Evolutionary conservation across 1,284 basidiomycete species (phyloP).

Genomic region (Mrakiaceae sp.): DNA sequence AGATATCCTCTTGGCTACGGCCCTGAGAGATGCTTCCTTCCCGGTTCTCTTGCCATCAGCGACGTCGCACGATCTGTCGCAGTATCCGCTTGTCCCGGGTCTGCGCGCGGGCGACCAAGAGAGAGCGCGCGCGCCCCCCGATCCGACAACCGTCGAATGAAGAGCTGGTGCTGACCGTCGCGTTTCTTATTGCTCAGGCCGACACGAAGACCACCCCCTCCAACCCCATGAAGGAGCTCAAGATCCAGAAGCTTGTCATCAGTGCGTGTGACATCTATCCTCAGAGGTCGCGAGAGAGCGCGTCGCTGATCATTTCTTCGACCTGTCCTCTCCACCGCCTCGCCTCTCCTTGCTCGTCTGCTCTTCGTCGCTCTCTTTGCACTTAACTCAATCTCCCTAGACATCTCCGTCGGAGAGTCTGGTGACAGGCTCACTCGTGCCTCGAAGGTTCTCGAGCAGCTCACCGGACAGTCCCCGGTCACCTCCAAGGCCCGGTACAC

Average conservation of each 20-base stretch:
- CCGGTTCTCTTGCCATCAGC: no score
- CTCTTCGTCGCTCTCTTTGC: background rate
- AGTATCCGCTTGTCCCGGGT: no score
- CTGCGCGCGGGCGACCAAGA: no score
- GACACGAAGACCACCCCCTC: slow-evolving; percentile 77
- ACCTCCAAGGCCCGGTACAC: slow-evolving; percentile 99
- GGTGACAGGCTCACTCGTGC: slow-evolving; percentile 98
- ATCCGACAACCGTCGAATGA: no score
- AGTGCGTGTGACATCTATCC: slow-evolving; percentile 50
- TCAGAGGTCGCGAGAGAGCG: slow-evolving; percentile 1
- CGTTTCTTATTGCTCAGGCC: slow-evolving; percentile 44
- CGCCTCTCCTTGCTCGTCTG: background rate
- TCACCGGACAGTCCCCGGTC: slow-evolving; percentile 98
- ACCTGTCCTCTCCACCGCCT: background rate
- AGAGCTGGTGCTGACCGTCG: no score
- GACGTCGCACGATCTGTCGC: no score
- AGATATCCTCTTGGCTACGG: no score
- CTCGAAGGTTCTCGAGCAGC: slow-evolving; percentile 98
- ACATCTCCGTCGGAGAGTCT: slow-evolving; percentile 99
- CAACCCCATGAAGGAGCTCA: slow-evolving; percentile 91
- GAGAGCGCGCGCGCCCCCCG: no score
- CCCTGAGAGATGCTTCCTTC: no score
- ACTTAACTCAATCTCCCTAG: slow-evolving; percentile 36
- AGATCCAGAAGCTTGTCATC: slow-evolving; percentile 99
- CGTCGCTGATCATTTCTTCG: background rate